These are phyloP conservation scores for Tolypocladium guangdongense DNA, from an alignment of 2,329 filamentous ascomycete genomes.

Conservation along the genomic window DNA sequence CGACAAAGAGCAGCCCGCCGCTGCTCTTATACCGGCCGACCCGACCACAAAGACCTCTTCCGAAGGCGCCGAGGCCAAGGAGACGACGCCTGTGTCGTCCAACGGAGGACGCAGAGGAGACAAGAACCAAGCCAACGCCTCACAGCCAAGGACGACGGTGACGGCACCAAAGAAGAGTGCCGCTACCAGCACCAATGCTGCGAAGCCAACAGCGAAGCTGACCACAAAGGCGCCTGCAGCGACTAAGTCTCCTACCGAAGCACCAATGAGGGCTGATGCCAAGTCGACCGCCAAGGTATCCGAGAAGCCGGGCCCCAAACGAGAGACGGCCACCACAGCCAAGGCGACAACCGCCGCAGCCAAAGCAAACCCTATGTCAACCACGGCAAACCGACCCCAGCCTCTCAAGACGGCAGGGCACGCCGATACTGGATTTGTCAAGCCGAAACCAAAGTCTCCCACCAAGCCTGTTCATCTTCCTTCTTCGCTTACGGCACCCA, in stretches of 20 bases:
- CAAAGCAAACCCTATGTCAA: conserved; percentile 19
- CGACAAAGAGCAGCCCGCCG: conserved; percentile 25
- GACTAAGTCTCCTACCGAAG: conserved; percentile 1
- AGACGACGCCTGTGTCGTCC: conserved; percentile 1
- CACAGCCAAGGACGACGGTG: not conserved
- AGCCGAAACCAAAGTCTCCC: conserved; percentile 55
- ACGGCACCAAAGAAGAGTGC: not conserved
- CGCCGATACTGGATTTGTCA: conserved; percentile 34
- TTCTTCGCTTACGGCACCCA: conserved; percentile 57
- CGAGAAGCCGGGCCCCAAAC: conserved; percentile 18
- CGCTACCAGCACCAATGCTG: not conserved
- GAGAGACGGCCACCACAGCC: conserved; percentile 18
- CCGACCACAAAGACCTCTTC: conserved; percentile 5
- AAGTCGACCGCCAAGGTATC: conserved; percentile 18
- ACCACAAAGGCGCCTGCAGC: conserved; percentile 5
- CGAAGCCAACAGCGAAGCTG: conserved; percentile 13
- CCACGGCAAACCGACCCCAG: conserved; percentile 30
- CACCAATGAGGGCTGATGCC: conserved; percentile 12
- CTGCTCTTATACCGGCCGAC: conserved; percentile 18
- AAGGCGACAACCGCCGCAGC: conserved; percentile 14
- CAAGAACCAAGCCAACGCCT: not conserved
- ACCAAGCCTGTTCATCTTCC: conserved; percentile 58
- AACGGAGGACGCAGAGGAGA: not conserved
- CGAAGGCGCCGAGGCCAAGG: not conserved
- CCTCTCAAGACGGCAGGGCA: conserved; percentile 28